These are phyloP conservation scores for Teratosphaeria zuluensis DNA, from an alignment of 2,329 filamentous ascomycete species.

Conservation along the genomic window DNA sequence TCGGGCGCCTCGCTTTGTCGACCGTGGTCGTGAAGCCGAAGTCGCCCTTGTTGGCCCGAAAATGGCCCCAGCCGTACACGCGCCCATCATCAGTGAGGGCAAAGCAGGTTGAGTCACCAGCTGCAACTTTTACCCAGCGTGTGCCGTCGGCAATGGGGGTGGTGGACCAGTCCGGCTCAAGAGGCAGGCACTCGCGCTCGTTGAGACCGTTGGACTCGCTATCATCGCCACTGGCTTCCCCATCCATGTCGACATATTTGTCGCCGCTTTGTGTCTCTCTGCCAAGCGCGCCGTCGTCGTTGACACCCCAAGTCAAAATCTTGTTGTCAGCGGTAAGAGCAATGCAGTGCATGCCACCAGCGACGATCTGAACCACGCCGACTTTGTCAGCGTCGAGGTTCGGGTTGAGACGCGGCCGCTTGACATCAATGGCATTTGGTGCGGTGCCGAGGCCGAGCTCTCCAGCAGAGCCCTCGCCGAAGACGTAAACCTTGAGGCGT, in stretches of 20 bases:
- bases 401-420: conserved; percentile 61
- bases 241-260: conserved; percentile 44
- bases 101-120: conserved; percentile 66
- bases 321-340: conserved; percentile 70
- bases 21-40: conserved; percentile 51
- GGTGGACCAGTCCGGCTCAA: conserved; percentile 18
- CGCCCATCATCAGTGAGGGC: conserved; percentile 63
- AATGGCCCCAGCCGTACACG: conserved; percentile 78
- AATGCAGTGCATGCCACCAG: conserved; percentile 72
- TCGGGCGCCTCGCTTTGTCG: conserved; percentile 42
- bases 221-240: conserved; percentile 44
- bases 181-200: conserved; percentile 58
- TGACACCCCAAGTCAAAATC: conserved; percentile 79
- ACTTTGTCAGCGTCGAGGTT: conserved; percentile 47
- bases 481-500: conserved; percentile 64
- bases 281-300: conserved; percentile 72
- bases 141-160: conserved; percentile 44
- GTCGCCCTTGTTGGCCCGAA: conserved; percentile 58
- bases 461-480: conserved; percentile 69
- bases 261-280: conserved; percentile 58
- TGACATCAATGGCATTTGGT: conserved; percentile 59
- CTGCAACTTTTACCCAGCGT: conserved; percentile 56
- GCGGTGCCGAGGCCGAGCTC: conserved; percentile 68
- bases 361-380: conserved; percentile 63
- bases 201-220: conserved; percentile 54